These are phyloP conservation scores for Exophiala sp. DNA, from an alignment of 2,329 filamentous ascomycete genomes.

Conservation along the genomic window DNA sequence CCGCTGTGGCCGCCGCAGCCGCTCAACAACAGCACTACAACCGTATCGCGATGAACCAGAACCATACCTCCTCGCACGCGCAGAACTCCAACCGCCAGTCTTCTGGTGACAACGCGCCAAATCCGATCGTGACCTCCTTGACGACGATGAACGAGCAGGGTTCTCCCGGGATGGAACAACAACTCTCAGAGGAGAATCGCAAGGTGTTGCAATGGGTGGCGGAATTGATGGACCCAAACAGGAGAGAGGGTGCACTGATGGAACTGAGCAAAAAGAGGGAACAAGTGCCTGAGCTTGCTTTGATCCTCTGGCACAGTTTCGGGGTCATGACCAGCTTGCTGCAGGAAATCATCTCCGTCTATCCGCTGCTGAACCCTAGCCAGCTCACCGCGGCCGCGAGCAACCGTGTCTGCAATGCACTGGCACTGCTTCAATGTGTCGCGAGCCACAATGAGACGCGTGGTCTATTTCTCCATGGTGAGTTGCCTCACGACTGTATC, in stretches of 20 bases:
- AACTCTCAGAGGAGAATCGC: slow-evolving; percentile 80
- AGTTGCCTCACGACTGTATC: slow-evolving; percentile 4
- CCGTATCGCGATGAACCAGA: slow-evolving; percentile 63
- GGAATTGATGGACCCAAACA: slow-evolving; percentile 79
- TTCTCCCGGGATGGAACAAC: slow-evolving; percentile 51
- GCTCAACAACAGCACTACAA: slow-evolving; percentile 58
- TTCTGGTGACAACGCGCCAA: slow-evolving; percentile 22
- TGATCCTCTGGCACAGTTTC: slow-evolving; percentile 98
- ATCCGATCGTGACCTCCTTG: slow-evolving; percentile 16
- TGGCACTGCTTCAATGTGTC: slow-evolving; percentile 92
- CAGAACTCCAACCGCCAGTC: slow-evolving; percentile 20
- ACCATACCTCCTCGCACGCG: slow-evolving; percentile 36
- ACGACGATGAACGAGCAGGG: slow-evolving; percentile 24
- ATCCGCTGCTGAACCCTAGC: slow-evolving; percentile 90
- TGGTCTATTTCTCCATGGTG: slow-evolving; percentile 88
- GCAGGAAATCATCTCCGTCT: slow-evolving; percentile 98
- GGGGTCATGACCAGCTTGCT: slow-evolving; percentile 99
- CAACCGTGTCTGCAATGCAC: slow-evolving; percentile 93
- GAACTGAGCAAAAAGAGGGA: slow-evolving; percentile 98
- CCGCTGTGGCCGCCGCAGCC: slow-evolving; percentile 39
- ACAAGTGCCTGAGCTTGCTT: slow-evolving; percentile 89
- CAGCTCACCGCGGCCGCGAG: slow-evolving; percentile 96
- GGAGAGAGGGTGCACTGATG: slow-evolving; percentile 81
- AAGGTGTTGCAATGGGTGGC: slow-evolving; percentile 90
- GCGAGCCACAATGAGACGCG: slow-evolving; percentile 96